Evolutionary conservation across 176 grass and related monocot species (phyloP), one percentile per base, ranked within the genome.

Genomic region (Rhynchospora breviuscula): DNA sequence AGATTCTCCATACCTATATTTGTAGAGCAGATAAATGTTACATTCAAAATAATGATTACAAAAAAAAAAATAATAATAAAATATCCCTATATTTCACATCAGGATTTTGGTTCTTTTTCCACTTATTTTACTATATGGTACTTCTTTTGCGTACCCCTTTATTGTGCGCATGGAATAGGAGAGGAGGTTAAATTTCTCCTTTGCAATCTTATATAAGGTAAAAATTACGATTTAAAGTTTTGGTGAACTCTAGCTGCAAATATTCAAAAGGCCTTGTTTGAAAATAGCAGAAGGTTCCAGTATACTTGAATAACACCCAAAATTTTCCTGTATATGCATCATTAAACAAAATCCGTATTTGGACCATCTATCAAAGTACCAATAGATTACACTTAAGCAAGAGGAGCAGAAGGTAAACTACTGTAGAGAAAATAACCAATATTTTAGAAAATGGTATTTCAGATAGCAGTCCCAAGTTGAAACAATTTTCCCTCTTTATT

Each of bases 1-100:
- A 40, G 97, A 93, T 52, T 99, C 93, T 84, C 93, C 96, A 89
- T 99, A 96, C 80, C 97, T 99, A 63, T 57, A 75, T 33, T 74
- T 81, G 17, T 25, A n/a, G 79, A 58, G 61, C 78, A 84, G 82
- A 72, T 65, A 15, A 73, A 73, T 17, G 2, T 77, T 57, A 78
- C 73, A 78, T 57, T 78, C 49, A 78, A 75, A 29, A 57, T 54
- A 57, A 56, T 78, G 2, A 57, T 33, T 23, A 54, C 49, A 29
- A 77, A 77, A n/a, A 52, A n/a, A 51, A 29, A 29, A 29, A 29
- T n/a, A n/a, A n/a, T n/a, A n/a, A n/a, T 21, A 51, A 51, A 1
- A 51, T 14, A 26, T 52, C 46, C 47, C 21, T 74, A 51, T 49
- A 23, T 74, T 19, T 70, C 15, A 8, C 11, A 45, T 70, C 33